These are phyloP conservation scores for Mrakia frigida DNA, from an alignment of 768 basidiomycete species.

Conservation along the genomic window DNA sequence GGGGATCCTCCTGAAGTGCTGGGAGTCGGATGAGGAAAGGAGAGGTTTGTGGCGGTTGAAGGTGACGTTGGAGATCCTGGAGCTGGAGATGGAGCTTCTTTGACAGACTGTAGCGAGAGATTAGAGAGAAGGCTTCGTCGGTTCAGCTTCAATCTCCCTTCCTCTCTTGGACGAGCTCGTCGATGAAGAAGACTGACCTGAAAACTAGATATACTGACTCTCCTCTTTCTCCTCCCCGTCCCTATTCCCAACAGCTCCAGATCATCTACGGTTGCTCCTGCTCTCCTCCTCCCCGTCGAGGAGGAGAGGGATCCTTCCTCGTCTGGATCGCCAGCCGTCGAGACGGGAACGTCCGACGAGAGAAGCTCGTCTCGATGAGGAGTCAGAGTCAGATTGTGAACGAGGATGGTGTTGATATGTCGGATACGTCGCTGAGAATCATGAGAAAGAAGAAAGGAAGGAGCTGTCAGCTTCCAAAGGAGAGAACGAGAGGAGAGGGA, in stretches of 20 bases:
- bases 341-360: background rate
- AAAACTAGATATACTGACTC: background rate
- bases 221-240: background rate
- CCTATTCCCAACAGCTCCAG: constrained; percentile 21
- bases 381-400: constrained; percentile 27
- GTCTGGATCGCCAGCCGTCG: background rate
- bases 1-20: background rate
- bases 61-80: background rate
- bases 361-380: constrained; percentile 32
- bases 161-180: background rate
- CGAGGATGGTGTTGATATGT: constrained; percentile 16
- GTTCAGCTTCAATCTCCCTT: background rate
- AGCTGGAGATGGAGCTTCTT: background rate
- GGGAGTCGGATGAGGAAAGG: background rate
- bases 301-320: background rate
- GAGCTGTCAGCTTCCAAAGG: background rate
- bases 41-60: background rate
- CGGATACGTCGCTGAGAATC: constrained; percentile 17
- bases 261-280: constrained; percentile 20
- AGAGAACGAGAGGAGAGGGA: background rate
- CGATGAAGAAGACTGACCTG: background rate
- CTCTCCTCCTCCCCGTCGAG: background rate
- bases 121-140: background rate
- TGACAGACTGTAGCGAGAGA: background rate
- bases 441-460: no score